Percentiles rank a stretch among this genome's conserved stretches.
phyloP scores from a whole-genome alignment of 495 filamentous ascomycete genomes.

The Xanthoparmelia taractica region DNA sequence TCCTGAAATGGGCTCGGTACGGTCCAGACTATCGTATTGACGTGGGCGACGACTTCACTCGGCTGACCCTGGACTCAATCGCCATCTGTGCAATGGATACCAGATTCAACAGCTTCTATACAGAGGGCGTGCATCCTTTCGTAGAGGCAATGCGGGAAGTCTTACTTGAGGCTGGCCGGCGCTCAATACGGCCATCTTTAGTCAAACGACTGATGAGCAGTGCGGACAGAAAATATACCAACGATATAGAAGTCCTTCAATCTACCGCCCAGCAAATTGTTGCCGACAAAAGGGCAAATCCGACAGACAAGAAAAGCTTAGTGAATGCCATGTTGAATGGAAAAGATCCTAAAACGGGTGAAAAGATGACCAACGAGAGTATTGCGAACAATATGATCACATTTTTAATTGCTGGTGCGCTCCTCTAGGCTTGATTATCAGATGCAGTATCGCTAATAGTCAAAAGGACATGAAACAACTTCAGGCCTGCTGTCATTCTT shows the following conservation, averaged over 20 bases:
- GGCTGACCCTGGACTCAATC: conserved; percentile 64
- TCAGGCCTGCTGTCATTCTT: conserved; percentile 48
- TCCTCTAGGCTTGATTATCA: conserved; percentile 29
- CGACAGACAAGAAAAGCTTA: conserved; percentile 56
- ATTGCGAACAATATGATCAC: conserved; percentile 9
- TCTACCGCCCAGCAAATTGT: conserved; percentile 53
- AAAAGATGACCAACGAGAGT: conserved; percentile 40
- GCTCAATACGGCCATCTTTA: conserved; percentile 45
- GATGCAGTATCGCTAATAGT: conserved; percentile 14
- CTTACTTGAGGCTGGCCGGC: conserved; percentile 46
- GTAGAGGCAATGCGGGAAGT: conserved; percentile 55
- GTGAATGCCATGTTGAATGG: conserved; percentile 63
- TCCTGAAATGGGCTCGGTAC: conserved; percentile 65
- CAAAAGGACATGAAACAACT: conserved; percentile 63
- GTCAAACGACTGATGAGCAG: conserved; percentile 34
- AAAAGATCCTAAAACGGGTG: conserved; percentile 58
- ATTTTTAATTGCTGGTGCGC: conserved; percentile 7
- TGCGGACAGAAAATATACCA: conserved; percentile 48
- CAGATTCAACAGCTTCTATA: conserved; percentile 70
- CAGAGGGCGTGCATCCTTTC: conserved; percentile 59
- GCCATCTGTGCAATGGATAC: conserved; percentile 66
- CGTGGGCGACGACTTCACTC: conserved; percentile 65
- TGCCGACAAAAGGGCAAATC: conserved; percentile 47
- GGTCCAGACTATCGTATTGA: conserved; percentile 49
- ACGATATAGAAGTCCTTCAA: conserved; percentile 50